These are phyloP conservation scores for Saccharomycodes ludwigii DNA, from an alignment of 805 yeast genomes.

Conservation along the genomic window DNA sequence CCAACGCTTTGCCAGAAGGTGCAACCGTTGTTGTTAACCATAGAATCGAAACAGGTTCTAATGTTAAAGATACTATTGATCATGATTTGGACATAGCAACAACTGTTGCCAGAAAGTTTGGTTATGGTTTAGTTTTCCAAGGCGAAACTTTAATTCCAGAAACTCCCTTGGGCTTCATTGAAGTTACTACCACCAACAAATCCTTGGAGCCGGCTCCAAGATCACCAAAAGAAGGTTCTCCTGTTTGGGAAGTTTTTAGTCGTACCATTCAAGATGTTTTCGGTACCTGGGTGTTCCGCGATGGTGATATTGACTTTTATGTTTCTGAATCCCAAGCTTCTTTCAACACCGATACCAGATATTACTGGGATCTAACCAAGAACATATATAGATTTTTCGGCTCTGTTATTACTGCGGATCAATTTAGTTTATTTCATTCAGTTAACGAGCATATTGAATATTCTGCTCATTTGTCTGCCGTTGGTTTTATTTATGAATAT, in stretches of 20 bases:
- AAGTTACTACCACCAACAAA: constrained; percentile 9
- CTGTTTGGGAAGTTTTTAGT: constrained; percentile 31
- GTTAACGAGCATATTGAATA: constrained; percentile 48
- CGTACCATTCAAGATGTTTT: constrained; percentile 45
- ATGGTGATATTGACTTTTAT: constrained; percentile 15
- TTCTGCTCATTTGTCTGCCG: constrained; percentile 46
- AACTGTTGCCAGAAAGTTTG: constrained; percentile 34
- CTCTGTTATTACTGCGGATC: constrained; percentile 10
- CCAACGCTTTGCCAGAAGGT: constrained; percentile 66
- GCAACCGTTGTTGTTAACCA: constrained; percentile 46
- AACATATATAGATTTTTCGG: constrained; percentile 40
- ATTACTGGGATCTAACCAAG: constrained; percentile 43
- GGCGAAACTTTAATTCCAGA: constrained; percentile 14
- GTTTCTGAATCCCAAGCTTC: constrained; percentile 40
- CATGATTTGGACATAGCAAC: constrained; percentile 26
- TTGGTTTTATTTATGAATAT: constrained; percentile 45
- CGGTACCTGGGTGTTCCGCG: constrained; percentile 33
- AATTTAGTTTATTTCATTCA: constrained; percentile 36
- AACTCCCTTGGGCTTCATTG: constrained; percentile 21
- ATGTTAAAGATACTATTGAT: constrained; percentile 30
- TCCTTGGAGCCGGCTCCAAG: constrained; percentile 29
- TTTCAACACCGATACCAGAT: constrained; percentile 51
- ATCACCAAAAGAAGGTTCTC: constrained; percentile 23
- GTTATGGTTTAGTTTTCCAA: constrained; percentile 30
- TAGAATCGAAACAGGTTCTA: constrained; percentile 48